Base-by-base conservation (phyloP, 768 basidiomycete genomes). In the Lactarius quietus region DNA sequence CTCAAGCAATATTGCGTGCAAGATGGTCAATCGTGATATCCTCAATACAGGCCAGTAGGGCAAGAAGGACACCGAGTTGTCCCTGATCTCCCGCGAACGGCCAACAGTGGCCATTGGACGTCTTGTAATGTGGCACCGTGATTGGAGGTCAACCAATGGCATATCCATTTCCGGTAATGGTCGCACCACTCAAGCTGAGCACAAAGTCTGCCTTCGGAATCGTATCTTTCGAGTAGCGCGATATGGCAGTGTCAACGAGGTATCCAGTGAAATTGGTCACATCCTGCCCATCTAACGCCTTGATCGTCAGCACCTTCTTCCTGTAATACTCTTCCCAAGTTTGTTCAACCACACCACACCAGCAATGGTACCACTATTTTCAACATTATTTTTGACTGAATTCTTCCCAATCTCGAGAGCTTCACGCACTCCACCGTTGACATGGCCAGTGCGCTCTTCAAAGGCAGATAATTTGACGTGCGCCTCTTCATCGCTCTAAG, bases 1-100 rank as follows among this genome's bases (percentile, higher is more conserved):
- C 92, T 72, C 86, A 85, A 6, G 93, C 90, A 45, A 94, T 79
- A 68, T 96, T 94, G 65, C 78, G 81, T 26, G 94, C 81, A 14
- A 93, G 86, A 74, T 99, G 96, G 72, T 98, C 96, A 61, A 92
- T 83, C 12, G 93, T 93, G 58, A 99, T 77, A 69, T 86, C 86
- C 20, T 80, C 77, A 51, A 88, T 79, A 52, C 81, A 79, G 9
- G 83, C 79, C n/a, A 80, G 79, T 6, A 83, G 82, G 2, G 87
- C 86, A 33, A 99, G 85, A 38, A 81, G 79, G 35, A 99, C 87
- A 6, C 93, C 96, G 12, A 98, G 77, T 71, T 92, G 91, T 4
- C 95, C 96, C 56, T 83, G 74, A 20, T 80, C 71, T 0, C 95
- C 95, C 6, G 78, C 78, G 78, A 98, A 93, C 1, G 96, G 92